Base-by-base conservation (phyloP, 2,329 filamentous ascomycete species). In the Atkinsonella hypoxylon region DNA sequence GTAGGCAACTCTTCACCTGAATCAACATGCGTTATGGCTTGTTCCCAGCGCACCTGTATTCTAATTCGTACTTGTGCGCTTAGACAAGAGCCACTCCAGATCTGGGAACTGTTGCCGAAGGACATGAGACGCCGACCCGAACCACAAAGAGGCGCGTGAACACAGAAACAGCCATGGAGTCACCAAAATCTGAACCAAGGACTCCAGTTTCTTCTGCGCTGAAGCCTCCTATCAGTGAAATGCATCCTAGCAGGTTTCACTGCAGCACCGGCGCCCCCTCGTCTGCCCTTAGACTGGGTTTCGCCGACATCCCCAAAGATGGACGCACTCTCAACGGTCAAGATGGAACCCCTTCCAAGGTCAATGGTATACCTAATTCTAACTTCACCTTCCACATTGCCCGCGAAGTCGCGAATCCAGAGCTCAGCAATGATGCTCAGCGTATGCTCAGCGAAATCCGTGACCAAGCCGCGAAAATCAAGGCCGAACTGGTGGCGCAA, bases 161-260 rank as follows among this genome's bases (percentile, higher is more conserved):
- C 40, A 30, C 9, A 4, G 48, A 51, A 54, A 60, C 45, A 56
- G 67, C 58, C 57, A 64, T 51, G 57, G 61, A 48, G 61, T 62
- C 53, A 67, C 69, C 18, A 70, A 68, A 52, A 61, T 63, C 70
- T 38, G 58, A 59, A 46, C 69, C 70, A 4, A 62, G 61, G 30
- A 84, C 86, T 1, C 89, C 89, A 5, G 79, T 79, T 39, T 77
- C 76, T 13, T 81, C 81, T 4, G 76, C 81, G 6, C 71, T 85
- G 57, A 85, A 86, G 69, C 86, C 88, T 22, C 73, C 84, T 45
- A 76, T 77, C 56, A 81, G 83, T 53, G 89, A 95, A 65, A 96
- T 96, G 90, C 90, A 96, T 64, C 91, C 91, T 9, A 87, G 86
- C 70, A 87, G 86, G 63, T 79, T 81, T 51, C 88, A 93, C 51